Percentiles rank a stretch among this genome's conserved stretches.
Evolutionary conservation across 176 grass and related monocot genomes (phyloP).

Genomic region (Rhynchospora tenuis): DNA sequence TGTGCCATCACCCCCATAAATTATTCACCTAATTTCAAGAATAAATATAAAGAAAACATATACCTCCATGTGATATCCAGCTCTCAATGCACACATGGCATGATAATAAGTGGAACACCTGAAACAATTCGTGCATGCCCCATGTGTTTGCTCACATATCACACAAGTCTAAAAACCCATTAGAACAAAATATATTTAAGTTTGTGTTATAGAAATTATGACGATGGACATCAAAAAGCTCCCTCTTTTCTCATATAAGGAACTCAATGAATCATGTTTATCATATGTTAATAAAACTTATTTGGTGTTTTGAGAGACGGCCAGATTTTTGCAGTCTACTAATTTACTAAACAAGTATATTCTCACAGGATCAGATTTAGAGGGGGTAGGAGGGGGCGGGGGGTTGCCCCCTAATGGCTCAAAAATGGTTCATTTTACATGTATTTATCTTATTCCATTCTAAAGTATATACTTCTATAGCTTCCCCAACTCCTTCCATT

Average conservation of each 20-base stretch:
- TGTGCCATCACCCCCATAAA: background rate
- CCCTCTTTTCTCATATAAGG: background rate
- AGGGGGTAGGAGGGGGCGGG: too few species aligned
- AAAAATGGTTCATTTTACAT: too few species aligned
- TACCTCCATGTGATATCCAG: conserved; percentile 92
- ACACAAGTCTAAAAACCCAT: conserved; percentile 52
- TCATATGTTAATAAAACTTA: background rate
- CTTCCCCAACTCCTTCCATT: too few species aligned
- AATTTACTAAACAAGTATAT: background rate
- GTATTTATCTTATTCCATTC: too few species aligned
- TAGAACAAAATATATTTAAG: background rate
- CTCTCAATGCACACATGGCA: conserved; percentile 86
- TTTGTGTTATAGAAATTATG: background rate
- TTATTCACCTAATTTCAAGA: background rate
- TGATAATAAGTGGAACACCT: conserved; percentile 88
- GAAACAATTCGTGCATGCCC: conserved; percentile 72
- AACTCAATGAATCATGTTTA: background rate
- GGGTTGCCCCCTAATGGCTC: too few species aligned
- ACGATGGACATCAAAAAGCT: background rate
- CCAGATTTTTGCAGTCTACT: background rate
- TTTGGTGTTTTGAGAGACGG: background rate
- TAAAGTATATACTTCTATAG: too few species aligned
- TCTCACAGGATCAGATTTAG: too few species aligned
- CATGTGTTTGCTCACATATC: conserved; percentile 79
- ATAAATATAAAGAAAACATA: background rate